Evolutionary conservation across 2,329 filamentous ascomycete genomes (phyloP), one percentile per base, ranked within the genome.

Genomic region (Keithomyces neogunnii): DNA sequence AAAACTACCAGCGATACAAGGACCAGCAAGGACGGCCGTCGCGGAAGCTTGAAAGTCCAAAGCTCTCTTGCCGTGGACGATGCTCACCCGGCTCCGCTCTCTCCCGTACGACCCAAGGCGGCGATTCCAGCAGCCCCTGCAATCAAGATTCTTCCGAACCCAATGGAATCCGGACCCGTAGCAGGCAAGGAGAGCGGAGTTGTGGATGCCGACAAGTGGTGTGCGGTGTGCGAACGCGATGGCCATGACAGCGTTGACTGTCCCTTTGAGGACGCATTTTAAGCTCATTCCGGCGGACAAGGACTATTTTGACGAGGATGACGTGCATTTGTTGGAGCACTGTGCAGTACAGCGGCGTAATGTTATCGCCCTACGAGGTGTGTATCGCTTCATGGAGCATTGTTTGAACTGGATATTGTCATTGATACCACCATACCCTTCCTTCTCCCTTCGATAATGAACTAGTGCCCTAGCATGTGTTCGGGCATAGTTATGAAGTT

Each of bases 201-300:
- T 45, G 76, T 92, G 57, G 89, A 97, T 62, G 81, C 85, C 50
- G 81, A 85, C 55, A 96, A 96, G 71, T 99, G 93, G 93, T 99
- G 93, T 69, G 93, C 93, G 13, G 76, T 97, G 44, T 99, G 93
- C 66, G 93, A 99, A 74, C 83, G 89, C 55, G 93, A 99, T 63
- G 93, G 93, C 11, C 93, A 99, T 66, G 88, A 96, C 69, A 96
- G 92, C 63, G 91, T 95, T 55, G 89, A 95, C 68, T 96, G 91
- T 69, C 90, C 91, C 10, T 87, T 95, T 68, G 91, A 96, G 70
- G 89, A 95, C 67, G 83, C 82, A 32, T 87, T 85, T 57, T 85
- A 44, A 9, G 40, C 40, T 30, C 19, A 6, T 30, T n/a, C 4
- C n/a, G 4, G 38, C 26, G 38, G 5, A 44, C 30, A 11, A 44